Conservation (phyloP, 352 stramenopile species). For the Thalassiosira exigua region DNA sequence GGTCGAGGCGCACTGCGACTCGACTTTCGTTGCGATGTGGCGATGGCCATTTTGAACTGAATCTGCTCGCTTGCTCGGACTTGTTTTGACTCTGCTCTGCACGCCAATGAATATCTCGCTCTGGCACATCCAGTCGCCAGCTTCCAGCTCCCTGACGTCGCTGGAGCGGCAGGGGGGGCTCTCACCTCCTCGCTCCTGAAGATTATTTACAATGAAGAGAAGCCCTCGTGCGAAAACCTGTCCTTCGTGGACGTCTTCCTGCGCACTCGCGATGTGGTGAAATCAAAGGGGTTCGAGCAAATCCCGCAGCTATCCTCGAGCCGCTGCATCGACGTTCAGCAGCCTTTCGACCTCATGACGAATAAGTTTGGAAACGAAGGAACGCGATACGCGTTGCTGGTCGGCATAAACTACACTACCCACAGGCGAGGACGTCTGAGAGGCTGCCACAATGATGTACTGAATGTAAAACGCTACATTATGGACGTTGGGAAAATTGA, state of each 20-base stretch:
- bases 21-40: too few relatives aligned
- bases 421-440: slow-evolving; percentile 31
- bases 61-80: too few relatives aligned
- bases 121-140: not conserved
- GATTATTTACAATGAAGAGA: not conserved
- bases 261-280: not conserved
- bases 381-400: slow-evolving; percentile 58
- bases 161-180: not conserved
- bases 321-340: slow-evolving; percentile 65
- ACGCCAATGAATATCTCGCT: slow-evolving; percentile 9
- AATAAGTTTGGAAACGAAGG: slow-evolving; percentile 1
- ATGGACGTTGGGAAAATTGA: slow-evolving; percentile 62
- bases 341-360: slow-evolving; percentile 68
- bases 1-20: too few relatives aligned
- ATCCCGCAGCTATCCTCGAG: slow-evolving; percentile 72
- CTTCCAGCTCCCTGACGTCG: not conserved
- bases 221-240: not conserved
- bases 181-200: not conserved
- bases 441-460: slow-evolving; percentile 64
- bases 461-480: slow-evolving; percentile 47
- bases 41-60: too few relatives aligned
- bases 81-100: too few relatives aligned
- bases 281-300: slow-evolving; percentile 49
- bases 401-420: slow-evolving; percentile 78
- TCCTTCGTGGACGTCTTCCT: not conserved